These are phyloP conservation scores for Leptographium radiaticola DNA, from an alignment of 2,329 filamentous ascomycete species.

Conservation along the genomic window DNA sequence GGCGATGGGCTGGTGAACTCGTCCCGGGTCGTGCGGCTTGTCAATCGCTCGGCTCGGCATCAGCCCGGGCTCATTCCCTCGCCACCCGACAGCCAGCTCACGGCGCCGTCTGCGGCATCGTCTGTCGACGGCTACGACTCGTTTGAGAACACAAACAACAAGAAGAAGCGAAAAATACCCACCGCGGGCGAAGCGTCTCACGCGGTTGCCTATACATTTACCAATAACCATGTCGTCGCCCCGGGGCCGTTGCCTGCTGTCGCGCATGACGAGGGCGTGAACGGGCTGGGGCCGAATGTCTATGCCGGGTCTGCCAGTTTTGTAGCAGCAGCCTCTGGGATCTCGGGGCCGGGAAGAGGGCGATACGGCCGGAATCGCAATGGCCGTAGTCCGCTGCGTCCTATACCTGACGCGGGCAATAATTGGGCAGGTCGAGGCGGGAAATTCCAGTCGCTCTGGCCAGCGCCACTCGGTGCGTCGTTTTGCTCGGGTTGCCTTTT, in stretches of 20 bases:
- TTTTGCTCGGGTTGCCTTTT: not conserved
- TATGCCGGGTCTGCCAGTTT: slow-evolving; percentile 36
- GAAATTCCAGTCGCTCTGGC: slow-evolving; percentile 28
- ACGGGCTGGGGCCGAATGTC: slow-evolving; percentile 6
- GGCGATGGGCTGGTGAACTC: slow-evolving; percentile 36
- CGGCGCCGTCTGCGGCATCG: slow-evolving; percentile 50
- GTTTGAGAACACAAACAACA: slow-evolving; percentile 97
- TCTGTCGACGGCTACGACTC: slow-evolving; percentile 86
- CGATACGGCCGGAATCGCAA: slow-evolving; percentile 59
- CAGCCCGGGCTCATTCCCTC: slow-evolving; percentile 1
- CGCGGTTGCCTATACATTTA: slow-evolving; percentile 26
- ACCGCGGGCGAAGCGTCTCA: slow-evolving; percentile 59
- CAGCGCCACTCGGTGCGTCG: slow-evolving; percentile 2
- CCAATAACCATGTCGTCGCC: slow-evolving; percentile 18
- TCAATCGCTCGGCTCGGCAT: slow-evolving; percentile 2
- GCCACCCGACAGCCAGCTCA: slow-evolving; percentile 25
- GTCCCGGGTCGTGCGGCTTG: slow-evolving; percentile 4
- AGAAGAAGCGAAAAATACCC: slow-evolving; percentile 97
- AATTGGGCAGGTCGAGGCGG: slow-evolving; percentile 38
- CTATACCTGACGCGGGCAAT: slow-evolving; percentile 44
- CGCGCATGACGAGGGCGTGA: slow-evolving; percentile 2
- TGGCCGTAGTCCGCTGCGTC: slow-evolving; percentile 48
- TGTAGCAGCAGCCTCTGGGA: slow-evolving; percentile 48
- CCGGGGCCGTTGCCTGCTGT: slow-evolving; percentile 15
- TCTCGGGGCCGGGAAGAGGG: slow-evolving; percentile 76